Base-by-base conservation (phyloP, 2,329 filamentous ascomycete species). In the Zymoseptoria crescenta region DNA sequence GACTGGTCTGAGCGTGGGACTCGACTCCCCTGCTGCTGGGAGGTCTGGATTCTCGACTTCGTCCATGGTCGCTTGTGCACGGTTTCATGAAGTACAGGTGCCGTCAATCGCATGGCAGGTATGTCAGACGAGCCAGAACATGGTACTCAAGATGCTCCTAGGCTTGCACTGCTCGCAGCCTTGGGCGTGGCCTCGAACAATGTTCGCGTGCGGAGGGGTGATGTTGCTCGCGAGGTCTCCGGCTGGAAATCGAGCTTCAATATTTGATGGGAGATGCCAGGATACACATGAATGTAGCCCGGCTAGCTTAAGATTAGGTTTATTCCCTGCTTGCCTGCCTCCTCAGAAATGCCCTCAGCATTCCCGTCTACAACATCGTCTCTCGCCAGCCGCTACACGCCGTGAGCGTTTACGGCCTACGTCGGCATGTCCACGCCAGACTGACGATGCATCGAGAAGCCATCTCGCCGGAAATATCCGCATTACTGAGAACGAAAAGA, bases 1-100 rank as follows among this genome's bases (percentile, higher is more conserved):
- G n/a, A 69, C 58, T 2, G 69, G 65, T 35, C 65, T 57, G 16
- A 72, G 56, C 8, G 69, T 71, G 16, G 69, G 70, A 59, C 67
- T 70, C 35, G 66, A 61, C 61, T 71, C 70, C 57, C 70, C 71
- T 19, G 71, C 67, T 24, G 68, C 65, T n/a, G 71, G 70, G 19
- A 73, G 60, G 54, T 64, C 62, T 28, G 72, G 71, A 51, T 74
- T 73, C 63, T 73, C 72, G 52, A 74, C 72, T 63, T 74, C 72
- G 62, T 74, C 72, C 72, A 73, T 73, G 56, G 55, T 57, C 35
- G 35, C 35, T 13, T 45, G 16, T 13, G 35, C 35, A 16, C 35
- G 35, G 35, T 45, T 13, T 45, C 35, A n/a, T 45, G 16, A 16
- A 45, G 35, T 45, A 13, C 35, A 13, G 35, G 13, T 45, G 35